These are phyloP conservation scores for Biscogniauxia mediterranea DNA, from an alignment of 2,329 filamentous ascomycete species.

Conservation along the genomic window DNA sequence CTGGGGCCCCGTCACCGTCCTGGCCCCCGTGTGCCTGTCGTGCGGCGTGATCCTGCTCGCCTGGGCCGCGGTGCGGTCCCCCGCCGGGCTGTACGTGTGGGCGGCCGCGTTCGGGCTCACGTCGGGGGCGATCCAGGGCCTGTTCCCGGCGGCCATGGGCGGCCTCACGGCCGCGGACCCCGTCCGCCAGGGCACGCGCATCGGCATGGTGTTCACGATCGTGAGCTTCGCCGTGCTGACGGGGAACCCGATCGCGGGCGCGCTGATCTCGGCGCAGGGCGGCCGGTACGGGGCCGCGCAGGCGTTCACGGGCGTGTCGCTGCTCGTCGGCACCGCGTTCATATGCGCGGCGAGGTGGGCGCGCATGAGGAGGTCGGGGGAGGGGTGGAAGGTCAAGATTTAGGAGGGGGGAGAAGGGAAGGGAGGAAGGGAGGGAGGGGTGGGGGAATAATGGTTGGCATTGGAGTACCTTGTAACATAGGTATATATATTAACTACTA, in stretches of 20 bases:
- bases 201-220: conserved; percentile 59
- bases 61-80: conserved; percentile 57
- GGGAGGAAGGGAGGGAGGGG: too few species aligned
- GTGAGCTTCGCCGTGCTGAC: conserved; percentile 53
- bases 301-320: conserved; percentile 43
- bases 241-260: conserved; percentile 51
- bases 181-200: conserved; percentile 50
- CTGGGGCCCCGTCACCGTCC: conserved; percentile 58
- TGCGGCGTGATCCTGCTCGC: conserved; percentile 47
- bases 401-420: conserved; percentile 2
- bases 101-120: conserved; percentile 62
- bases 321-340: conserved; percentile 42
- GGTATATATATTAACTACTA: too few species aligned
- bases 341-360: conserved; percentile 39
- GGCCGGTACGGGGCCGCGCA: conserved; percentile 49
- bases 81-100: conserved; percentile 59
- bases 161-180: conserved; percentile 52
- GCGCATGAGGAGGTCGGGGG: conserved; percentile 37
- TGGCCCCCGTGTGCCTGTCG: conserved; percentile 47
- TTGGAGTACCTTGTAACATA: too few species aligned
- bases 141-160: conserved; percentile 63
- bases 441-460: too few species aligned
- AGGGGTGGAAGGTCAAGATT: conserved; percentile 42
- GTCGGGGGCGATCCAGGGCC: conserved; percentile 60
- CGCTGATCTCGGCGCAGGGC: conserved; percentile 42